Evolutionary conservation across 1,284 basidiomycete genomes (phyloP).

Genomic region (Psilocybe mexicana): DNA sequence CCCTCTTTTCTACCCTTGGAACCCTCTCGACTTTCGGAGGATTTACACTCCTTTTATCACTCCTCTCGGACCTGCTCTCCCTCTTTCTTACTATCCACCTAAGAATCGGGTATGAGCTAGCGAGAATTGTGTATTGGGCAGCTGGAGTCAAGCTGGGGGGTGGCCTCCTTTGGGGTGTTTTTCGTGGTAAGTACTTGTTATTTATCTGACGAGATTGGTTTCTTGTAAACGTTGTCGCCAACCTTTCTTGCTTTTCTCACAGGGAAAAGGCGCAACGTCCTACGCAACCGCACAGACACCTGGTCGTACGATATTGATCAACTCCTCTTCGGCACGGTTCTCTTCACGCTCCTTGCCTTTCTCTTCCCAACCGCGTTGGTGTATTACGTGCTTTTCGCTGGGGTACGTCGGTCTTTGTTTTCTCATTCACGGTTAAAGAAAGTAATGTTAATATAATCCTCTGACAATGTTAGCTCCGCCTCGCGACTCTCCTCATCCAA

Average conservation of each 20-base stretch:
- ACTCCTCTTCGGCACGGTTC: slow-evolving; percentile 89
- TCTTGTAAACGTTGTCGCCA: background rate
- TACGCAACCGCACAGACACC: slow-evolving; percentile 82
- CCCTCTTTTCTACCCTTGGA: slow-evolving; percentile 44
- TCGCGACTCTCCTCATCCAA: slow-evolving; percentile 60
- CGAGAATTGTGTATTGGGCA: slow-evolving; percentile 60
- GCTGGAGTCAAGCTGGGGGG: slow-evolving; percentile 60
- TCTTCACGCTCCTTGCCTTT: slow-evolving; percentile 92
- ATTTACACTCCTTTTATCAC: slow-evolving; percentile 68
- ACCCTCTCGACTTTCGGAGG: slow-evolving; percentile 64
- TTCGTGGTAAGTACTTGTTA: slow-evolving; percentile 65
- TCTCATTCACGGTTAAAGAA: no score
- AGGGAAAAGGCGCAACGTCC: slow-evolving; percentile 87
- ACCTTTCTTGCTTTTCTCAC: background rate
- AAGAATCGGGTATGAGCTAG: slow-evolving; percentile 68
- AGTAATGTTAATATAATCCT: no score
- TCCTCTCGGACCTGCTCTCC: slow-evolving; percentile 66
- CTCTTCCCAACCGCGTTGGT: slow-evolving; percentile 88
- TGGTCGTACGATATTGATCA: slow-evolving; percentile 95
- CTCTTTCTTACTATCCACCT: slow-evolving; percentile 73
- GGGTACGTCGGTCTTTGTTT: slow-evolving; percentile 45
- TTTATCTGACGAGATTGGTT: background rate
- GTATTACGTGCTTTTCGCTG: slow-evolving; percentile 83
- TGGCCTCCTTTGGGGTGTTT: slow-evolving; percentile 87
- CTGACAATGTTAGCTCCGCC: slow-evolving; percentile 49